Base-by-base conservation (phyloP, 2,329 filamentous ascomycete species). In the Penicillium sp. region DNA sequence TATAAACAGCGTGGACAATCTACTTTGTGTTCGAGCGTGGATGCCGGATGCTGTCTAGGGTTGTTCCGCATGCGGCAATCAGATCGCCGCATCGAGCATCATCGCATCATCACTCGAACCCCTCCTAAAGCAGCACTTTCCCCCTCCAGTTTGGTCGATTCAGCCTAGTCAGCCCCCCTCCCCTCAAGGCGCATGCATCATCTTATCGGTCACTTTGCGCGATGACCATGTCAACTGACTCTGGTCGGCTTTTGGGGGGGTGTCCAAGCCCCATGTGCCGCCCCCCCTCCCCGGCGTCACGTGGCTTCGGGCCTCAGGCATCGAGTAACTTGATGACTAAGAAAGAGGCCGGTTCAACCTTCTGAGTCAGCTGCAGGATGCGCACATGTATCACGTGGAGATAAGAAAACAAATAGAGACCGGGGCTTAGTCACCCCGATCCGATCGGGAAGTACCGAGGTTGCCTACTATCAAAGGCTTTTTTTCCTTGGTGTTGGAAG, bases 1-100 rank as follows among this genome's bases (percentile, higher is more conserved):
- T 48, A 48, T 11, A n/a, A 28, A 48, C 19, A 48, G 25, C 25
- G 45, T 19, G 25, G 56, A 45, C 33, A 59, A 55, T 52, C 33
- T 26, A 10, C 30, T 38, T 33, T 58, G 54, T 54, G 38, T 52
- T 46, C 11, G 42, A 56, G 42, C 11, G 35, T 61, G 54, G 28
- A 25, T 8, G 53, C 64, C 64, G 65, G 55, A 66, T 62, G 46
- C 57, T 59, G 42, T 61, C 46, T 25, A 61, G 56, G 55, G 60
- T 37, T 30, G 43, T 54, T 67, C 71, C 71, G 71, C 71, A 72
- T 71, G 63, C 71, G 69, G 71, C 60, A 63, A 60, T 8, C 19
- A 30, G 33, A 52, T 66, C 66, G 63, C 70, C 71, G 70, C 66
- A 70, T 71, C 63, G 52, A 62, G 63, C 65, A 66, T 65, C 55